These are phyloP conservation scores for Magnaporthiopsis poae DNA, from an alignment of 2,329 filamentous ascomycete species.

Conservation along the genomic window DNA sequence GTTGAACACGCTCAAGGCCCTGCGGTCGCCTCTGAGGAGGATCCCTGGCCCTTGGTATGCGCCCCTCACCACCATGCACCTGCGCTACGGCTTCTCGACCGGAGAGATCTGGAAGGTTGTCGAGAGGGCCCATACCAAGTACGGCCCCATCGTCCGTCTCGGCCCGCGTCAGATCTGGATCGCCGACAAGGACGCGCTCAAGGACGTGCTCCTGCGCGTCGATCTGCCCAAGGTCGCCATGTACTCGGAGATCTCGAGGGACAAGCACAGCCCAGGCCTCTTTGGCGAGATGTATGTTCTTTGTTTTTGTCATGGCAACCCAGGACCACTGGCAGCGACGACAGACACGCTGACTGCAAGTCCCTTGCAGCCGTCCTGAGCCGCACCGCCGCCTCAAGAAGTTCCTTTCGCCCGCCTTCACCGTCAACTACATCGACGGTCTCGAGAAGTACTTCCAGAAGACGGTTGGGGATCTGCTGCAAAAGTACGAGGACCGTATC, in stretches of 20 bases:
- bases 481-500: conserved; percentile 12
- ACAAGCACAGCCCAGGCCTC: conserved; percentile 7
- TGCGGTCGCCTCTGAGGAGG: not conserved
- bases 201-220: conserved; percentile 2
- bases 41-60: not conserved
- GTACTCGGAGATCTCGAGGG: conserved; percentile 7
- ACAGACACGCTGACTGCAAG: no score
- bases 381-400: conserved; percentile 18
- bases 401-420: conserved; percentile 19
- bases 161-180: conserved; percentile 2
- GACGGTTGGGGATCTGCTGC: conserved; percentile 13
- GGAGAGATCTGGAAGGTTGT: conserved; percentile 5
- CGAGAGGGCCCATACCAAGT: conserved; percentile 1
- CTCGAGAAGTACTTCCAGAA: conserved; percentile 16
- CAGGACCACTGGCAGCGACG: no score
- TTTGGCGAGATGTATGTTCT: conserved; percentile 6
- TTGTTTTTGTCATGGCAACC: no score
- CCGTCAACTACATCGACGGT: conserved; percentile 19
- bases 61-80: not conserved
- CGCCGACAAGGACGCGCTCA: conserved; percentile 5
- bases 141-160: conserved; percentile 3
- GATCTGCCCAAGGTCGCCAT: conserved; percentile 6
- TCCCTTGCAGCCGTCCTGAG: conserved; percentile 14
- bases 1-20: not conserved
- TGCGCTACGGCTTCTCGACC: conserved; percentile 3